Evolutionary conservation across 495 filamentous ascomycete genomes (phyloP), one percentile per base, ranked within the genome.

Genomic region (Staphylotrichum longicolle): DNA sequence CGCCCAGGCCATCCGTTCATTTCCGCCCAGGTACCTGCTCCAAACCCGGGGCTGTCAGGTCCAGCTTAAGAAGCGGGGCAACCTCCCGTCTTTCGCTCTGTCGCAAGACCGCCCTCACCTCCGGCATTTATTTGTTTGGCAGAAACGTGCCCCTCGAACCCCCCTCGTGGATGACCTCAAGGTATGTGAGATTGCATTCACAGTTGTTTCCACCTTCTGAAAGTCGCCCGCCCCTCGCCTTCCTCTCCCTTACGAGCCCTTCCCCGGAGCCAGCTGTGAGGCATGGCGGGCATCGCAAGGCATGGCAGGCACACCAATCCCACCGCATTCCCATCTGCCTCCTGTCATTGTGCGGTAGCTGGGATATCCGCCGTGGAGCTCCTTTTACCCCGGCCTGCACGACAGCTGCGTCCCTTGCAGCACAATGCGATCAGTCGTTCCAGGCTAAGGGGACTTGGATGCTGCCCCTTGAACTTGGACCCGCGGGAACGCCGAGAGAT

Each of bases 21-120:
- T 60, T 41, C 7, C 4, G 3, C 9, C 12, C 14, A 46, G 44
- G 44, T 3, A 46, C 44, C 12, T 14, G n/a, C n/a, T n/a, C 12
- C 14, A n/a, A 41, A 32, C 39, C 37, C 5, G 15, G 1, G 10
- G 2, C 45, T 14, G 33, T 32, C 54, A 11, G n/a, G 42, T 37
- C 35, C 55, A 46, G 56, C 51, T 45, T 49, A 54, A 54, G 55
- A 61, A 64, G 63, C 63, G 63, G 62, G 63, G 63, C 63, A 64
- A 32, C 56, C 11, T 14, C 41, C 32, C 27, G 10, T 3, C 37
- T 39, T 10, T 49, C 47, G 37, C 53, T 14, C 40, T 37, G 57
- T 64, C 58, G 52, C 53, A 61, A 54, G 27, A 34, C 50, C 35
- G 10, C 50, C 39, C 35, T 11, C 57, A 45, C 20, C 37, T 10